These are phyloP conservation scores for Populus deltoides DNA, from an alignment of 345 rosid species.

Conservation along the genomic window DNA sequence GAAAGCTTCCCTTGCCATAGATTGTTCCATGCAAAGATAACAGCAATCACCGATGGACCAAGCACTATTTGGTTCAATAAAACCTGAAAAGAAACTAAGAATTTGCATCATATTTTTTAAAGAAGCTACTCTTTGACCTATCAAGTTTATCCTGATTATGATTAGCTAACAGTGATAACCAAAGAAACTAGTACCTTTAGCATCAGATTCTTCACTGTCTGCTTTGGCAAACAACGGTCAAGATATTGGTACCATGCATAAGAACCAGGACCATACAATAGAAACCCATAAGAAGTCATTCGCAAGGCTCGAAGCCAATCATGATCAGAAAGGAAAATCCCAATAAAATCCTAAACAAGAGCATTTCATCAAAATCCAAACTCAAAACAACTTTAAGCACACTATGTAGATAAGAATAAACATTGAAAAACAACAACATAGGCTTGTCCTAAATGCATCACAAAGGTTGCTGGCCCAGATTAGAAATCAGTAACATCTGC, in stretches of 20 bases:
- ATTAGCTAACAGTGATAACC: background rate
- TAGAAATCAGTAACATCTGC: background rate
- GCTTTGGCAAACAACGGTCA: conserved; percentile 70
- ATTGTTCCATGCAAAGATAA: conserved; percentile 90
- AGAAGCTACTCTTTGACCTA: conserved; percentile 3
- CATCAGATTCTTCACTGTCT: conserved; percentile 53
- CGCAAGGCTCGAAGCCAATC: conserved; percentile 85
- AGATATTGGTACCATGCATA: conserved; percentile 81
- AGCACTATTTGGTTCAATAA: conserved; percentile 80
- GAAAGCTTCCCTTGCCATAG: conserved; percentile 76
- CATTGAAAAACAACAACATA: background rate
- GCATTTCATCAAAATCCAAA: conserved; percentile 17
- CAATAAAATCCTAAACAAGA: conserved; percentile 39
- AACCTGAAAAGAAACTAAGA: conserved; percentile 46
- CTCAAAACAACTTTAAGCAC: conserved; percentile 13
- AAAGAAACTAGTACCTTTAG: conserved; percentile 54
- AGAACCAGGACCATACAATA: conserved; percentile 89
- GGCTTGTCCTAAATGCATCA: background rate
- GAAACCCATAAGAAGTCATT: conserved; percentile 89
- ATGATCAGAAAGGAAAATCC: conserved; percentile 50
- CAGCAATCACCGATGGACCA: conserved; percentile 86
- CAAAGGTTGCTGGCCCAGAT: background rate
- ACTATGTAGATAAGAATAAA: conserved; percentile 1
- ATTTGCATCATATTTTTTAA: background rate
- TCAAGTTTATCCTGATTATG: background rate